Base-by-base conservation (phyloP, 306 rosid genomes). In the Cicer pinnatifidum region DNA sequence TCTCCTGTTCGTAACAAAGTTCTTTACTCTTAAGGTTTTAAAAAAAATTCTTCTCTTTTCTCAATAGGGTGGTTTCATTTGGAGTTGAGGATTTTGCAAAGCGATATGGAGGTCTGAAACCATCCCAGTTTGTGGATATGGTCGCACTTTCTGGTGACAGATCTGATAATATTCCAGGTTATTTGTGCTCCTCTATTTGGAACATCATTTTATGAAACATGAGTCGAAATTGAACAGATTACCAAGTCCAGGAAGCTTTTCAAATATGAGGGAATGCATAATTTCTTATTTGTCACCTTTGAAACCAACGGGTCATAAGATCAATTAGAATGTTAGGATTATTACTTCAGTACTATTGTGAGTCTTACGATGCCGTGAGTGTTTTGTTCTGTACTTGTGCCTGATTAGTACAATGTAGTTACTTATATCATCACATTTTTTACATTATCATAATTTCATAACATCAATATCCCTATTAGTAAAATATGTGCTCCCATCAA, bases 121-220 rank as follows among this genome's bases (percentile, higher is more conserved):
- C 98, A 79, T 94, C 91, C 69, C 98, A 94, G 79, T 89, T 94
- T 84, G 98, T 86, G 71, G 97, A 94, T 81, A 77, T 94, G 80
- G 75, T 94, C 1, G 88, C 97, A 47, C 96, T 94, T 67, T 78
- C 89, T 63, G 98, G 98, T 37, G 98, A 94, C 80, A 91, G 81
- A 80, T 85, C 96, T 6, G 98, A 94, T 81, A 91, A 94, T 57
- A 89, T 94, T 83, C 97, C 98, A 91, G 98, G 98, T 93, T 72
- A 84, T 53, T 60, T 69, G 39, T 64, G 19, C 62, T 71, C 65
- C 80, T 69, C 58, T 48, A 28, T 82, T 70, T 76, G 17, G 38
- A 81, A 59, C 9, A 39, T 52, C 16, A 6, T 75, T 78, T 70
- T 43, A 78, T 58, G 17, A 68, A 52, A 69, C 28, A 7, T 35